Evolutionary conservation across 106 monocot species (phyloP), one percentile per base, ranked within the genome.

Genomic region (Dioscorea alata): DNA sequence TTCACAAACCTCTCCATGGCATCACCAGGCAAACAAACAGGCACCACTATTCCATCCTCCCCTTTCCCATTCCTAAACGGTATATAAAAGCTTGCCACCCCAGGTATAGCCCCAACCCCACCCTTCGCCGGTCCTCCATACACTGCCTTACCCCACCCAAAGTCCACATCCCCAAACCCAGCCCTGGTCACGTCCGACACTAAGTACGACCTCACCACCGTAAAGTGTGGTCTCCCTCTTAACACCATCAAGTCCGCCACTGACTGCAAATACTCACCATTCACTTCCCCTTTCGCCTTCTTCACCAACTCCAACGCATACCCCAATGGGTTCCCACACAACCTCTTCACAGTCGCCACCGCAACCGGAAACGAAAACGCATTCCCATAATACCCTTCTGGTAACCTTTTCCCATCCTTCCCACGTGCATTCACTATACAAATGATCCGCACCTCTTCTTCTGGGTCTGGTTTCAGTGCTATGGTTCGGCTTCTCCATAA

Each of bases 371-470:
- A 65, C 32, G 63, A 42, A 17, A 77, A 59, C 8, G 71, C 70
- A 28, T 77, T 77, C 17, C 77, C 77, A 56, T 71, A 77, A 65
- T 64, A 77, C 4, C 77, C 77, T 0, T 23, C 35, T 28, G 77
- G 71, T 0, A 71, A 13, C 23, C 25, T 23, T 13, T 52, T 20
- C 22, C 23, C 9, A 8, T 2, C 4, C 65, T 51, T 63, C 19
- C 48, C 21, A 8, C 70, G 62, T 0, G 48, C 71, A 6, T 54
- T 71, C 6, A 71, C 42, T 24, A 71, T 23, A 71, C 18, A 22
- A 4, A 77, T 17, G 14, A 70, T 35, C 0, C 71, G 70, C 15
- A 77, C 71, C 18, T 23, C 24, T 4, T 71, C 70, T 18, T 54
- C 64, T 18, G 65, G 71, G 13, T 62, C 48, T 9, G 54, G 48